Base-by-base conservation (phyloP, 2,329 filamentous ascomycete species). In the Allantophomopsis cytisporea region DNA sequence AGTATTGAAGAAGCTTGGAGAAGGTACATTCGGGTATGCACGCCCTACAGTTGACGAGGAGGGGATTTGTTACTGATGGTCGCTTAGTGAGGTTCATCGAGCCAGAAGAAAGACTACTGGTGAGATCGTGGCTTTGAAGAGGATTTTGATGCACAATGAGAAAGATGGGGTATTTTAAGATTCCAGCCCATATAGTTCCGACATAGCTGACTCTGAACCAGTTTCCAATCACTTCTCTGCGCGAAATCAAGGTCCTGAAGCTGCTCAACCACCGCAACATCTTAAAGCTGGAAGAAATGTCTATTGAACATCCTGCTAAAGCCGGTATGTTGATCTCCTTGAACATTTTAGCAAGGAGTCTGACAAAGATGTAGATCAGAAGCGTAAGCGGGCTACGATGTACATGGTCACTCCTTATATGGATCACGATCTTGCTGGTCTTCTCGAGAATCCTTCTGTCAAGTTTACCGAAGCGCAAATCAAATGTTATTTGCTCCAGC, bases 391-490 rank as follows among this genome's bases (percentile, higher is more conserved):
- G 43, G 80, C 81, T 3, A 88, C 88, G 50, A 87, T 98, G 69
- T 96, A 96, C 63, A 98, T 98, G 91, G 89, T 94, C 38, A 95
- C 81, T 35, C 91, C 89, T 6, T 98, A 98, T 60, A 95, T 96
- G 87, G 88, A 96, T 52, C 91, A 98, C 62, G 91, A 98, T 61
- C 72, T 98, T n/a, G 94, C 89, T 7, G 91, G 91, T 35, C 75
- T 98, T 21, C 77, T 98, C 52, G 91, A 96, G 59, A 98, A 98
- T 52, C 89, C 89, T 8, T 78, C 80, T 6, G 88, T 98, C 31
- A 73, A 75, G 32, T 89, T 98, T 53, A 83, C 82, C 37, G 80
- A 88, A 54, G 73, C 85, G 4, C 88, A 96, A 58, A 94, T 96
- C 60, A 98, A 98, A 60, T 98, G 91, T 64, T 98, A 98, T 61